phyloP scores from a whole-genome alignment of 2,329 filamentous ascomycete species.

The Colletotrichum cordylinicola region DNA sequence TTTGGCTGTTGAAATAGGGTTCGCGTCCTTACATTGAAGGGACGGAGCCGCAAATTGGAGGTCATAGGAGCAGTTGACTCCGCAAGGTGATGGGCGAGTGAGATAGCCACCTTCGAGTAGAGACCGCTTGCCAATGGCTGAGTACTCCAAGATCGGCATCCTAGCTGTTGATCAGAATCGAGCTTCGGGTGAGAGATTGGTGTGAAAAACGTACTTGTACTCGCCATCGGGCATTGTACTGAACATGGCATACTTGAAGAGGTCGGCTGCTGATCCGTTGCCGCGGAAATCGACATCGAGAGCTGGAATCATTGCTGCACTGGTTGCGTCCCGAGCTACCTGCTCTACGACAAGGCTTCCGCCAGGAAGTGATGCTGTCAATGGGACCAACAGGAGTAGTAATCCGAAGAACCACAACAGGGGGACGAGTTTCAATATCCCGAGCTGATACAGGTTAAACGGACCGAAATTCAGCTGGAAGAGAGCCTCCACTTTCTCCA shows the following conservation, averaged over 20 bases:
- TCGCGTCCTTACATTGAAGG: neutral
- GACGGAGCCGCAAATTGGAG: neutral
- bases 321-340: neutral
- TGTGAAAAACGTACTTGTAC: neutral
- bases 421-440: neutral
- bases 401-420: neutral
- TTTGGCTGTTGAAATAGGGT: neutral
- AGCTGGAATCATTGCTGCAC: neutral
- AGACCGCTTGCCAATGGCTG: neutral
- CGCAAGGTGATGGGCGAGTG: neutral
- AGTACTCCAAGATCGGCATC: neutral
- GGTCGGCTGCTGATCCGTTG: neutral
- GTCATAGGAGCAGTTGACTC: neutral
- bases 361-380: neutral
- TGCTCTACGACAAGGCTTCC: neutral
- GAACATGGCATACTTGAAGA: neutral
- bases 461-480: neutral
- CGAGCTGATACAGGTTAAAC: neutral
- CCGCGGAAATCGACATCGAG: neutral
- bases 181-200: neutral
- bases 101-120: neutral
- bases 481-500: neutral
- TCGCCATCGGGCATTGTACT: neutral
- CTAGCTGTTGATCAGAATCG: neutral
- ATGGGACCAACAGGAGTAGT: neutral